Evolutionary conservation across 805 yeast species (phyloP), one percentile per base, ranked within the genome.

Genomic region (Wickerhamiella lipophila): DNA sequence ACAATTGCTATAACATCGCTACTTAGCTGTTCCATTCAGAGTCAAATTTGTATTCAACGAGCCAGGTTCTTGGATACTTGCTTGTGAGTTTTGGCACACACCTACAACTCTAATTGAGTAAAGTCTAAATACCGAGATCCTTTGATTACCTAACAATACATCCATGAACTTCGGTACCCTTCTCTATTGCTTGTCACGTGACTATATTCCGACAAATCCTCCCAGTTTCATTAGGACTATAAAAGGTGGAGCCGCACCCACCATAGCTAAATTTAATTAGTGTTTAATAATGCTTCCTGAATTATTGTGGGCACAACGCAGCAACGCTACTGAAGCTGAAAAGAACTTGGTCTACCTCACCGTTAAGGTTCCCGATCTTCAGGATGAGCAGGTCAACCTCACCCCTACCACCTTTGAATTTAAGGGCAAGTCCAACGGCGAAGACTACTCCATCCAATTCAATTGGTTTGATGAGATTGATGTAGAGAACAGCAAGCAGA

Each of bases 241-340:
- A 23, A 23, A 23, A 8, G 26, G 26, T 5, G 5, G 26, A 8
- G 26, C 8, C 5, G 8, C 7, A 6, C 26, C 5, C 26, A 5
- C 26, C 8, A 23, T 8, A 8, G 26, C 8, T 5, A 23, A 23
- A 23, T 23, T 23, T 23, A n/a, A n/a, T n/a, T n/a, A 8, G 21
- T 16, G 9, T 6, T 49, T 46, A 8, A 11, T 6, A 47, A 40
- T 57, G 36, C 56, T 58, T 49, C 62, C 80, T 43, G 68, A 67
- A 70, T 89, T 85, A 36, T 71, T 79, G 63, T 89, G 98, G 98
- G 97, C 98, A 11, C 98, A 89, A 72, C 84, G 98, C 68, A 86
- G 96, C 49, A 78, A 73, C 61, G 81, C 72, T n/a, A 65, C 72
- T 3, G 94, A 80, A 34, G 74, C 76, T 9, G 70, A 75, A 26